phyloP scores from a whole-genome alignment of 2,329 filamentous ascomycete genomes.

The Sclerotiophoma versabilis region DNA sequence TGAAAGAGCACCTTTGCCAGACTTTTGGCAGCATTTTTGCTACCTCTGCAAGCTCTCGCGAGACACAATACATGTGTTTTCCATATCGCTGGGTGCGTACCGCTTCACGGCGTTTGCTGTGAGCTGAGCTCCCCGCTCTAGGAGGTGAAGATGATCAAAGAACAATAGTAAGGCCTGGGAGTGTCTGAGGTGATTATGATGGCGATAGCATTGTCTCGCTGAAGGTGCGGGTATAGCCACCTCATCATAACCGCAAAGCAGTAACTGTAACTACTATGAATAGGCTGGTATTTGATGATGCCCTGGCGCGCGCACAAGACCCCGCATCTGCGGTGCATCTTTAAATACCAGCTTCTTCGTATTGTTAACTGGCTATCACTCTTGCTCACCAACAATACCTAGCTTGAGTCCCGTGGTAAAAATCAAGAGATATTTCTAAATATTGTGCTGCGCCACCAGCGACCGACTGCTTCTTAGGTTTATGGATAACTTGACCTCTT shows the following conservation, averaged over 20 bases:
- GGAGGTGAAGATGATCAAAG: conserved; percentile 18
- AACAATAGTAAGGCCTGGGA: conserved; percentile 33
- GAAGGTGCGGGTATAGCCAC: neutral
- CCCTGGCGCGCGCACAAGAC: no score
- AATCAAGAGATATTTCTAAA: neutral
- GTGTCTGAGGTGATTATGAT: conserved; percentile 22
- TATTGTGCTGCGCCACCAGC: neutral
- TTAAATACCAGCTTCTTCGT: no score
- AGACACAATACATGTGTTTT: conserved; percentile 22
- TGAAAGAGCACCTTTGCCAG: conserved; percentile 18
- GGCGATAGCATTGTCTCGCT: conserved; percentile 7
- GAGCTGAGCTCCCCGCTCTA: conserved; percentile 3
- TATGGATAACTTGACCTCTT: neutral
- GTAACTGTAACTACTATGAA: conserved; percentile 1
- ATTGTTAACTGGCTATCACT: conserved; percentile 3
- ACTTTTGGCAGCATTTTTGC: conserved; percentile 1
- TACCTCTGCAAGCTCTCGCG: conserved; percentile 7
- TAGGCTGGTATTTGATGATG: no score
- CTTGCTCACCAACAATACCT: conserved; percentile 9
- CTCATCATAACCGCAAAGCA: neutral
- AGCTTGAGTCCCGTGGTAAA: neutral
- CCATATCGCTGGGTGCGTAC: conserved; percentile 4
- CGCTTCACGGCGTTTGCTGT: conserved; percentile 2
- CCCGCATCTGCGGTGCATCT: no score
- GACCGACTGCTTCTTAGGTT: neutral